Evolutionary conservation across 805 yeast species (phyloP), one percentile per base, ranked within the genome.

Genomic region (Metschnikowia cerradonensis): DNA sequence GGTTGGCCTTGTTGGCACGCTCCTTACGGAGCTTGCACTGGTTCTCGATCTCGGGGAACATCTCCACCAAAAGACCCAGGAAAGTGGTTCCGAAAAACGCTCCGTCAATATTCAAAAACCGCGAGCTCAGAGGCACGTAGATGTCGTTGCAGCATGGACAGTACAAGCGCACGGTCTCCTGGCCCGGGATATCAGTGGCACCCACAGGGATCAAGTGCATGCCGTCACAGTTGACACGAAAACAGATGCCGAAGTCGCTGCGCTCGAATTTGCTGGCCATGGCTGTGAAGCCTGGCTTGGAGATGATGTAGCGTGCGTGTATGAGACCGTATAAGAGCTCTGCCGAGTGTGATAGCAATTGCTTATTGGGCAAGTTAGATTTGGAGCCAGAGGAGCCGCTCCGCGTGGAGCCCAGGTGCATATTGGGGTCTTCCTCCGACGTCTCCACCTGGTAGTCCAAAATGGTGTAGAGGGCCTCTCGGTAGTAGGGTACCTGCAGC

Each of bases 11-110:
- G 55, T 81, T 73, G 41, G 68, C 71, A 45, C 71, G 69, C 51
- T 70, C 67, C 51, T 72, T 68, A 61, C 87, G 76, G 51, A 80
- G 75, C 50, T 78, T 76, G 58, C 89, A 84, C 61, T 87, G 90
- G 60, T 81, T 81, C 63, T 87, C 96, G 46, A 90, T 81, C 56
- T 90, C 97, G n/a, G 94, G 90, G 71, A 86, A 90, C 79, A 88
- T 86, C 64, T 90, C 88, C 53, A 94, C 81, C 61, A 94, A 87
- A 58, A 94, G 78, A 2, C 97, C 97, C 0, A 97, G 94, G 71
- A 94, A 94, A 34, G 95, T 84, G 0, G 98, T 90, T 4, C 99
- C 98, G 73, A 95, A 94, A 62, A 86, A 94, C 0, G 98, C 97
- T 4, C 99, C 99, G 68, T 94, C 99, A 40, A 94, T 81, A 63